These are phyloP conservation scores for Laburnicola sp. DNA, from an alignment of 2,329 filamentous ascomycete genomes.

Conservation along the genomic window DNA sequence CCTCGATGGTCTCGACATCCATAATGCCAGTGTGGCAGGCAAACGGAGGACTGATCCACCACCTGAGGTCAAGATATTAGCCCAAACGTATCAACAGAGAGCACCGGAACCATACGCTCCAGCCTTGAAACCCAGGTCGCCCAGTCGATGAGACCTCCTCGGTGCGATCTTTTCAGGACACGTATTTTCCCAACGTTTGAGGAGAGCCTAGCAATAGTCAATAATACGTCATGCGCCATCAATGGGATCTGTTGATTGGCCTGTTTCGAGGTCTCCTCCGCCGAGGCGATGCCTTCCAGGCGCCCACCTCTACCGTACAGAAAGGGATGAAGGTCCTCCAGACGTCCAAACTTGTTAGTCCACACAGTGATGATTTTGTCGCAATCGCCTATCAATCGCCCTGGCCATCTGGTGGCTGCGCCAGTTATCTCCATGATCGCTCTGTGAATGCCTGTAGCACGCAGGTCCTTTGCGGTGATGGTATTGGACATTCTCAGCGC, in stretches of 20 bases:
- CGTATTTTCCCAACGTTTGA: constrained; percentile 37
- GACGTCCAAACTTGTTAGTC: constrained; percentile 43
- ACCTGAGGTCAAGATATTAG: constrained; percentile 42
- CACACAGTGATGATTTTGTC: constrained; percentile 48
- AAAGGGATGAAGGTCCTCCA: constrained; percentile 45
- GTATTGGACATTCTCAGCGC: constrained; percentile 23
- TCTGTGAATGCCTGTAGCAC: constrained; percentile 52
- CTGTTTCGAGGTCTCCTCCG: constrained; percentile 44
- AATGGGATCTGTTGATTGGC: constrained; percentile 22
- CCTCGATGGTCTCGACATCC: constrained; percentile 46
- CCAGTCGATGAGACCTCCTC: constrained; percentile 40
- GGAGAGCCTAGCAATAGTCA: constrained; percentile 29
- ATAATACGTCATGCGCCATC: background rate
- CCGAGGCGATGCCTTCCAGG: constrained; percentile 47
- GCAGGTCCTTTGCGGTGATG: constrained; percentile 42
- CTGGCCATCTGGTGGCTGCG: constrained; percentile 53
- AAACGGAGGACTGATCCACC: constrained; percentile 56
- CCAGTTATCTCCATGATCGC: constrained; percentile 50
- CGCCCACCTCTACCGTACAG: constrained; percentile 51
- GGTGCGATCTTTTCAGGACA: constrained; percentile 37
- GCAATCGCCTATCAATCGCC: constrained; percentile 49
- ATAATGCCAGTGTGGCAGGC: constrained; percentile 54
- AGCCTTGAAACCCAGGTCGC: constrained; percentile 51
- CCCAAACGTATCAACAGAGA: background rate
- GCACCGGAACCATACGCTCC: constrained; percentile 46